These are phyloP conservation scores for Colletotrichum trifolii DNA, from an alignment of 2,329 filamentous ascomycete genomes.

Conservation along the genomic window DNA sequence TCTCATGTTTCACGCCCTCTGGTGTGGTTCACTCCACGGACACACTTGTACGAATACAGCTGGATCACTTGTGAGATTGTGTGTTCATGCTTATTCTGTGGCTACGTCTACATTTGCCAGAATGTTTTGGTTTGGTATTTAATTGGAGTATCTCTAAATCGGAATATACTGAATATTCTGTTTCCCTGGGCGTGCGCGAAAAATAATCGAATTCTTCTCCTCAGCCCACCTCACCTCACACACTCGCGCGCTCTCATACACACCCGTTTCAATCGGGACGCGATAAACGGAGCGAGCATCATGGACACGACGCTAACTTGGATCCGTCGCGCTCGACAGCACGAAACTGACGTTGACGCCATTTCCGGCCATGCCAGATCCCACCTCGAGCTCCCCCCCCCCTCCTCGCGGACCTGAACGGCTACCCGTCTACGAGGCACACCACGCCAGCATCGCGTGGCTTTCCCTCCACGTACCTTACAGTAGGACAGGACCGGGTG, in stretches of 20 bases:
- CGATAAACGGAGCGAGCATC: constrained; percentile 7
- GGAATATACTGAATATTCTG: background rate
- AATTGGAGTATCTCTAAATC: background rate
- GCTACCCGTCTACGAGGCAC: too few species aligned
- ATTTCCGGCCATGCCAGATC: background rate
- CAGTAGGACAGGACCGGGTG: background rate
- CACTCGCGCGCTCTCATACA: background rate
- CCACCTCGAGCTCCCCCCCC: background rate
- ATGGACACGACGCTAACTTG: background rate
- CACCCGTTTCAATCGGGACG: constrained; percentile 12
- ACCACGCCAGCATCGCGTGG: too few species aligned
- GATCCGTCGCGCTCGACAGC: too few species aligned
- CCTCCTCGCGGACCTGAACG: background rate
- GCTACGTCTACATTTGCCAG: background rate
- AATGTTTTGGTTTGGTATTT: background rate
- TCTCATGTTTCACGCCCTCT: constrained; percentile 23
- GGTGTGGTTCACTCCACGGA: too few species aligned
- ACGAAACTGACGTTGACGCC: background rate
- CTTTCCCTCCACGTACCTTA: constrained; percentile 1
- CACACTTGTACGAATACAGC: background rate
- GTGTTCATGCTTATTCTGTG: constrained; percentile 35
- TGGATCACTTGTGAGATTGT: constrained; percentile 22
- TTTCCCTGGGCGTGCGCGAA: too few species aligned
- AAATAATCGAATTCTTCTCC: too few species aligned
- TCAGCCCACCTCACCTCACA: too few species aligned